Evolutionary conservation across 192 early-diverging fungal species (phyloP).

Genomic region (Backusella tuberculispora): DNA sequence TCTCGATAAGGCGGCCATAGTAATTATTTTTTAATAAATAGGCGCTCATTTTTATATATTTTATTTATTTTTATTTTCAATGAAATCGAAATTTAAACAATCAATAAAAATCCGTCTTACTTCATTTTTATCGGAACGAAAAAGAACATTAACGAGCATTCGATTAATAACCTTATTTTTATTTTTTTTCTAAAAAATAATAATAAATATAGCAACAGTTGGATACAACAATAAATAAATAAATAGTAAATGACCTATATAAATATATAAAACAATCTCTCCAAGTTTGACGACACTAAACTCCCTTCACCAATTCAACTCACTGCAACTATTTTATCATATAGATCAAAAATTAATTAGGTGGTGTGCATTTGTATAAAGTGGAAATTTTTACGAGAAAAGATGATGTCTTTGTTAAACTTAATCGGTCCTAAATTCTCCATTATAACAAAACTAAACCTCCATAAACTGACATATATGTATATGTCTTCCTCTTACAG

Average conservation of each 20-base stretch:
- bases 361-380: background rate
- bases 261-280: background rate
- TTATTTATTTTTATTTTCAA: background rate
- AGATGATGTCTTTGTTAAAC: background rate
- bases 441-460: background rate
- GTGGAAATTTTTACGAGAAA: background rate
- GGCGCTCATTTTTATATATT: background rate
- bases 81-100: background rate
- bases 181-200: background rate
- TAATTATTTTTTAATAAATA: constrained; percentile 6
- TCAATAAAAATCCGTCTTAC: background rate
- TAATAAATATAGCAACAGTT: background rate
- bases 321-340: background rate
- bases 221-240: background rate
- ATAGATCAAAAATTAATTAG: background rate
- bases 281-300: background rate
- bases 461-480: background rate
- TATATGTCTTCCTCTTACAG: background rate
- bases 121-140: constrained; percentile 1
- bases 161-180: background rate
- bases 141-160: background rate
- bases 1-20: background rate
- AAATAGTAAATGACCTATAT: no score
- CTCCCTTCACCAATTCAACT: background rate
- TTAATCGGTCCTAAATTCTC: background rate